Evolutionary conservation across 164 flowering plant genomes (phyloP).

Genomic region (Dillenia turbinata): DNA sequence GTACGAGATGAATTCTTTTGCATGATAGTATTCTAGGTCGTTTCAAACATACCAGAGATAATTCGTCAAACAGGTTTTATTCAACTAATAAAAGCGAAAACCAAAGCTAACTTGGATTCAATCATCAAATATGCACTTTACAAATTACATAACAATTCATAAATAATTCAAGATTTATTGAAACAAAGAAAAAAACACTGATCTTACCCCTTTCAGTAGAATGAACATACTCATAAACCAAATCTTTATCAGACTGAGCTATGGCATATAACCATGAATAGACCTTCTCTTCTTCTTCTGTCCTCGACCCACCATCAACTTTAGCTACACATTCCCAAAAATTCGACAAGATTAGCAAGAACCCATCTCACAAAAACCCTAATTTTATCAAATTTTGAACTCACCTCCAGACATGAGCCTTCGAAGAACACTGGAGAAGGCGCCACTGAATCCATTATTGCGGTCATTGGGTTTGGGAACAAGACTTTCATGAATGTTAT

Average conservation of each 20-base stretch:
- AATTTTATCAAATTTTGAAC: not conserved
- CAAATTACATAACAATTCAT: too few relatives aligned
- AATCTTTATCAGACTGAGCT: constrained; percentile 43
- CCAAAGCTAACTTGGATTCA: too few relatives aligned
- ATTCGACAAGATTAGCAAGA: not conserved
- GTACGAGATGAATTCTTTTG: too few relatives aligned
- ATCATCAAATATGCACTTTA: too few relatives aligned
- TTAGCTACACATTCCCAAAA: constrained; percentile 27
- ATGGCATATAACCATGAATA: constrained; percentile 58
- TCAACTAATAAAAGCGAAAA: too few relatives aligned
- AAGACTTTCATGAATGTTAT: constrained; percentile 16
- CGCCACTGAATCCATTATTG: constrained; percentile 9
- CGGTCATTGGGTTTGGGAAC: constrained; percentile 9
- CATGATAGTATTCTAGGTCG: too few relatives aligned
- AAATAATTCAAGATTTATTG: not conserved
- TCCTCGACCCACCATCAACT: constrained; percentile 40
- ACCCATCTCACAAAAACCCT: not conserved
- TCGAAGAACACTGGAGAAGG: constrained; percentile 15
- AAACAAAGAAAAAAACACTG: too few relatives aligned
- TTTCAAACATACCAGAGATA: too few relatives aligned
- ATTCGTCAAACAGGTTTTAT: too few relatives aligned
- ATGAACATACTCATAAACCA: constrained; percentile 65
- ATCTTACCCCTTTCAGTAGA: constrained; percentile 78
- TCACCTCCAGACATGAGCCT: constrained; percentile 37
- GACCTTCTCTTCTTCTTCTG: constrained; percentile 65